phyloP scores from a whole-genome alignment of 1,284 basidiomycete species.

The Papiliotrema laurentii region DNA sequence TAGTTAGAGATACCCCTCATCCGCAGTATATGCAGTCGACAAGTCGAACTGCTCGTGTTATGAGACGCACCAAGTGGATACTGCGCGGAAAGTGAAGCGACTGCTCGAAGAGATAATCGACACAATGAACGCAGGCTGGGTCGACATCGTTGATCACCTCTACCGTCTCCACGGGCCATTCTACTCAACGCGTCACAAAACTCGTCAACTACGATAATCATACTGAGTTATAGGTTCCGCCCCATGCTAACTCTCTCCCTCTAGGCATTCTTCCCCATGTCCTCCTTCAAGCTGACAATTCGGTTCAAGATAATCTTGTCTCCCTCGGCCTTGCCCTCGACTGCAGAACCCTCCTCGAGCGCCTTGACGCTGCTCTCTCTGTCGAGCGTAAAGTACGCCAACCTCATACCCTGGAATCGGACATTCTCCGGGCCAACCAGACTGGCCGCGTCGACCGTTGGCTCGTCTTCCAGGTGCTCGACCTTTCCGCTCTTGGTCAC shows the following conservation, averaged over 20 bases:
- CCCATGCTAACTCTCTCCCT: too few relatives aligned
- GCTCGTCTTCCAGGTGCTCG: constrained; percentile 53
- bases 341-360: constrained; percentile 57
- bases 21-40: too few relatives aligned
- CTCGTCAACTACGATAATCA: neutral
- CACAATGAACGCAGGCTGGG: too few relatives aligned
- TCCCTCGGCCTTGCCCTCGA: constrained; percentile 56
- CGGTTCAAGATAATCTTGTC: constrained; percentile 85
- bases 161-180: too few relatives aligned
- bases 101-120: too few relatives aligned
- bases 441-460: constrained; percentile 66
- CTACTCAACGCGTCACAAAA: too few relatives aligned
- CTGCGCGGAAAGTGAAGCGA: too few relatives aligned
- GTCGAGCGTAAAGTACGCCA: constrained; percentile 94
- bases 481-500: constrained; percentile 28
- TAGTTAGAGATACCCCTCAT: too few relatives aligned
- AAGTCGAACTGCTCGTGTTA: too few relatives aligned
- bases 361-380: constrained; percentile 68
- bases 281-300: constrained; percentile 94
- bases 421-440: constrained; percentile 89
- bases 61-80: too few relatives aligned
- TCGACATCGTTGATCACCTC: neutral
- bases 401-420: constrained; percentile 92
- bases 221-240: too few relatives aligned
- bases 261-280: constrained; percentile 67